A percentile compares a stretch with the other conserved stretches of the same genome.
phyloP scores from a whole-genome alignment of 129 eudicot species.

The Kitagawia praeruptora region DNA sequence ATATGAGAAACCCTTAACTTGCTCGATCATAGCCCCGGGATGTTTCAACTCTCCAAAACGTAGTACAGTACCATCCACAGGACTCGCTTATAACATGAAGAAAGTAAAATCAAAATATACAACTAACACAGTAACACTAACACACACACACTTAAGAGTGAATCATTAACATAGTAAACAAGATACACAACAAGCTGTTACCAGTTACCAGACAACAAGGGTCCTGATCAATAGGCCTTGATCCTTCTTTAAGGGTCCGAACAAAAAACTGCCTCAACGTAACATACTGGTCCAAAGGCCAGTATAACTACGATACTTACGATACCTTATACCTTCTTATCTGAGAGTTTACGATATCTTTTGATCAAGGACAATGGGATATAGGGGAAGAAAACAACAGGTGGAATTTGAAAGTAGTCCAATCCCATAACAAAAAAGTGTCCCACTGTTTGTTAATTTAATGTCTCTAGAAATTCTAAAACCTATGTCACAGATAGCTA shows the following conservation, averaged over 20 bases:
- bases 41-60: conserved; percentile 82
- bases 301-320: not conserved
- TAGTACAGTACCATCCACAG: conserved; percentile 87
- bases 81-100: conserved; percentile 53
- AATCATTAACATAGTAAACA: not conserved
- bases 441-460: not conserved
- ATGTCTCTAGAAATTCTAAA: not conserved
- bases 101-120: not conserved
- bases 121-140: too few relatives aligned
- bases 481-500: not conserved
- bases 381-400: not conserved
- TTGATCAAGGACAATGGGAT: not conserved
- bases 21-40: conserved; percentile 83
- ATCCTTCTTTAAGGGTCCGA: conserved; percentile 74
- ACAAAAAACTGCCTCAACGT: conserved; percentile 67
- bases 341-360: too few relatives aligned
- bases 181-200: conserved; percentile 45
- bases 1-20: conserved; percentile 91
- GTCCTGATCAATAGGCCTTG: conserved; percentile 80
- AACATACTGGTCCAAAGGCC: conserved; percentile 83
- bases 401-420: not conserved
- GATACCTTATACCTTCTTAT: not conserved
- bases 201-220: conserved; percentile 97
- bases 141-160: not conserved
- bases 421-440: not conserved